Conservation (phyloP, 2,329 filamentous ascomycete species). For the Pseudocercospora cruenta region DNA sequence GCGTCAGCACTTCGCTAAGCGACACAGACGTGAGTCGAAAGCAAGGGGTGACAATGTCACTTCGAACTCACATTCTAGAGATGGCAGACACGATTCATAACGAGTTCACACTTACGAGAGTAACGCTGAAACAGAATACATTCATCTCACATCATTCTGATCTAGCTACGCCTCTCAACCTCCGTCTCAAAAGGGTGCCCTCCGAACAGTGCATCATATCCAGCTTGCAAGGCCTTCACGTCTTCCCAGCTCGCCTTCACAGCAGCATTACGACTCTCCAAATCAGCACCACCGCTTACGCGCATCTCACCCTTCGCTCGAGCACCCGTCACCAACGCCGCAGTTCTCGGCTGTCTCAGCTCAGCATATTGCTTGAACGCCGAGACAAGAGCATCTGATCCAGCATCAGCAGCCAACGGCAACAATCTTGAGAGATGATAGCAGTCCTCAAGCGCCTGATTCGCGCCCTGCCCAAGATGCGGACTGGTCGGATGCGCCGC, state of each 20-base stretch:
- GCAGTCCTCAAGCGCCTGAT: not conserved
- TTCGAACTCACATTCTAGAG: no score
- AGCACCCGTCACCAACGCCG: not conserved
- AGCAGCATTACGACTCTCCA: not conserved
- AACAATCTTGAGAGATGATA: not conserved
- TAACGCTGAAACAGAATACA: no score
- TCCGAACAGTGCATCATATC: not conserved
- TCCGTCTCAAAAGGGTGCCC: not conserved
- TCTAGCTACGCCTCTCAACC: not conserved
- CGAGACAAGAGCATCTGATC: not conserved
- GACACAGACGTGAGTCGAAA: no score
- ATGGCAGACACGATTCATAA: no score
- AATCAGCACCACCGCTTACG: not conserved
- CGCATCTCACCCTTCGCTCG: not conserved
- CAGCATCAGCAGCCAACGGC: not conserved
- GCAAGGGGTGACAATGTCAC: no score
- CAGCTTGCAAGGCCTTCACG: not conserved
- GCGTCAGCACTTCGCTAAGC: no score
- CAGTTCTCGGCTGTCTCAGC: not conserved
- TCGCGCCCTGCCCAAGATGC: not conserved
- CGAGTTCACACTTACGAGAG: no score
- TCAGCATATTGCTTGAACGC: not conserved
- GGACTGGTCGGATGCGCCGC: not conserved
- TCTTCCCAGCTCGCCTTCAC: not conserved
- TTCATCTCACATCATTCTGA: no score